These are phyloP conservation scores for Chytridium lagenaria DNA, from an alignment of 371 early-diverging fungal genomes.

Conservation along the genomic window DNA sequence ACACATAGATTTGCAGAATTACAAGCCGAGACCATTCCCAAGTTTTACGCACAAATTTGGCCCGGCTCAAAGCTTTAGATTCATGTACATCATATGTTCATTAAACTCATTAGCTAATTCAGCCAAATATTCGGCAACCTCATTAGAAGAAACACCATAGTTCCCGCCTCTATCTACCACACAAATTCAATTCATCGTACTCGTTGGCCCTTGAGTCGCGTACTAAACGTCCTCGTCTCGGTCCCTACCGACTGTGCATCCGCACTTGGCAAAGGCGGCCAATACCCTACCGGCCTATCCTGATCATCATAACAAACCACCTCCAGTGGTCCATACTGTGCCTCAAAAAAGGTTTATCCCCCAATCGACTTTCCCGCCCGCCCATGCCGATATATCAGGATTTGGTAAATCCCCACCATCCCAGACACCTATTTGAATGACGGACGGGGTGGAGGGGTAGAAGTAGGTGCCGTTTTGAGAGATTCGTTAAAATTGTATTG, in stretches of 20 bases:
- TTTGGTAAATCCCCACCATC: constrained; percentile 65
- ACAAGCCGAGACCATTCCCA: constrained; percentile 27
- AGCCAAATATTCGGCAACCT: too few relatives aligned
- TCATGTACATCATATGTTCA: too few relatives aligned
- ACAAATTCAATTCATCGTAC: too few relatives aligned
- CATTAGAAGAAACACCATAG: too few relatives aligned
- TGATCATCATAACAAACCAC: constrained; percentile 27
- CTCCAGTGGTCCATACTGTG: constrained; percentile 18
- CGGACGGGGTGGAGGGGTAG: constrained; percentile 62
- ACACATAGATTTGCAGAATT: constrained; percentile 34
- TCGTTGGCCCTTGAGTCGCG: too few relatives aligned
- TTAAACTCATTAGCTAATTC: too few relatives aligned
- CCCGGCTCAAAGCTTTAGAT: not conserved
- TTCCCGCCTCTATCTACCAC: too few relatives aligned
- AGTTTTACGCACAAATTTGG: constrained; percentile 12
- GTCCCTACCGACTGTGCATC: too few relatives aligned
- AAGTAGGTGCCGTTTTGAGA: not conserved
- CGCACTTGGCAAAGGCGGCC: too few relatives aligned
- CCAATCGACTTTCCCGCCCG: constrained; percentile 59
- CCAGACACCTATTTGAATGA: constrained; percentile 69
- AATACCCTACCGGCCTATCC: constrained; percentile 15
- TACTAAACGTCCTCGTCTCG: too few relatives aligned
- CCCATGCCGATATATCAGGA: constrained; percentile 67
- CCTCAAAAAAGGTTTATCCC: constrained; percentile 8
- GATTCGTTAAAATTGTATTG: constrained; percentile 3